phyloP scores from a whole-genome alignment of 345 rosid genomes.

The Anastatica hierochuntica region DNA sequence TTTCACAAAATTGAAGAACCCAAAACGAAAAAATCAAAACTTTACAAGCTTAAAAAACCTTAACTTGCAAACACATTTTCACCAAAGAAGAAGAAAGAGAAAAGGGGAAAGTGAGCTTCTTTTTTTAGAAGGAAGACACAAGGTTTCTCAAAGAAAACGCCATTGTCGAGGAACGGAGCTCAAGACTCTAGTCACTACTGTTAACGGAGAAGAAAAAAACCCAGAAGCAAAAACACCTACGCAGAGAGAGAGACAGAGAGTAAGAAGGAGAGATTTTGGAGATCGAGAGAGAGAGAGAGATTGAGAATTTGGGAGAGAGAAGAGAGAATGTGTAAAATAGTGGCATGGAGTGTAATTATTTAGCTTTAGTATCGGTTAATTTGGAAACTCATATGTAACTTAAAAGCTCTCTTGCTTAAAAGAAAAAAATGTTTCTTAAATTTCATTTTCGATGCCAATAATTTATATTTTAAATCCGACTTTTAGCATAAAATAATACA shows the following conservation, averaged over 20 bases:
- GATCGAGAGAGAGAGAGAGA: constrained; percentile 13
- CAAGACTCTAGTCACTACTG: constrained; percentile 13
- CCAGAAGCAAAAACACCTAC: constrained; percentile 15
- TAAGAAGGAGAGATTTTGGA: constrained; percentile 7
- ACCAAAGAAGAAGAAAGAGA: neutral
- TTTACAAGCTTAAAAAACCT: no score
- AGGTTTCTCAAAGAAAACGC: constrained; percentile 22
- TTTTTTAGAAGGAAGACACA: constrained; percentile 19
- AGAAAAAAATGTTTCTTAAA: neutral
- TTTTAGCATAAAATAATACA: no score
- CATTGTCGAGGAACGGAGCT: constrained; percentile 22
- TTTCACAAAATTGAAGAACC: constrained; percentile 9
- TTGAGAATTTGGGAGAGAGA: constrained; percentile 14
- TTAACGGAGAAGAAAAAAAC: constrained; percentile 6
- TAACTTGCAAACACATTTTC: constrained; percentile 23
- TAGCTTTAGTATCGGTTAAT: constrained; percentile 3
- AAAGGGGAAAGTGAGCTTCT: constrained; percentile 1
- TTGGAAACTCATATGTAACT: neutral
- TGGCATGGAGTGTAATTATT: constrained; percentile 29
- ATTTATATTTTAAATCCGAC: no score
- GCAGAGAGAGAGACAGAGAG: neutral
- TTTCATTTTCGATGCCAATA: no score
- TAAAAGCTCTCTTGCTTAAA: no score
- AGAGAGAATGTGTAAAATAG: constrained; percentile 18
- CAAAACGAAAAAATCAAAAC: constrained; percentile 19